Base-by-base conservation (phyloP, 23 red algal species). In the Gracilaria gracilis region DNA sequence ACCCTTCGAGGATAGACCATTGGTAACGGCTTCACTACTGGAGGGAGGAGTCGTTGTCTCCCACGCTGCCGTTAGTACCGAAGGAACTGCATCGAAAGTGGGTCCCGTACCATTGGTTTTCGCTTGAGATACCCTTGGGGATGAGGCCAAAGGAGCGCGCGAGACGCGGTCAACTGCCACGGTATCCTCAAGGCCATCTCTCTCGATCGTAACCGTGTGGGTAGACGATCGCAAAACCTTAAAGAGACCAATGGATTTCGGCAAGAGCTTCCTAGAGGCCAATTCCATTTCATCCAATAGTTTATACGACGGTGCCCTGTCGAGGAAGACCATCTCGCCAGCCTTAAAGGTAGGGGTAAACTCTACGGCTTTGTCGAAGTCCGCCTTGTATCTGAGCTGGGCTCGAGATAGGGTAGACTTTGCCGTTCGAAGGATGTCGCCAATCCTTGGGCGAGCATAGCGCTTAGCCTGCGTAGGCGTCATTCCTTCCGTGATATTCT, bases 321-420 rank as follows among this genome's bases (percentile, higher is more conserved):
- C 55, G 2, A 59, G 55, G 55, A 11, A 59, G 55, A 59, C 55
- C 55, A 59, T 59, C 20, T 59, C 55, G 2, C 5, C n/a, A 24
- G n/a, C 16, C 55, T 59, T 59, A 20, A 59, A 59, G 55, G 55
- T 11, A 2, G 55, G 55, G 7, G n/a, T 35, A 74, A 4, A 74
- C 6, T 23, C 2, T 23, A 74, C 67, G n/a, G 36, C 6, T 23
- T 74, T 74, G 20, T 74, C 67, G 67, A 74, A 74, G 67, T 74
- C 67, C 21, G 15, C 40, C 67, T 74, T 74, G 7, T 9, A 74
- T 19, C 7, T 38, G 19, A 19, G 36, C 25, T 74, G 67, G 34
- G 67, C 16, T 35, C 25, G 15, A 4, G 34, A 23, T 12, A 74
- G 20, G 19, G 2, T 25, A 12, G 67, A 4, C 13, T 27, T 38